Evolutionary conservation across 2,329 filamentous ascomycete genomes (phyloP), one percentile per base, ranked within the genome.

Genomic region (Fusarium coicis): DNA sequence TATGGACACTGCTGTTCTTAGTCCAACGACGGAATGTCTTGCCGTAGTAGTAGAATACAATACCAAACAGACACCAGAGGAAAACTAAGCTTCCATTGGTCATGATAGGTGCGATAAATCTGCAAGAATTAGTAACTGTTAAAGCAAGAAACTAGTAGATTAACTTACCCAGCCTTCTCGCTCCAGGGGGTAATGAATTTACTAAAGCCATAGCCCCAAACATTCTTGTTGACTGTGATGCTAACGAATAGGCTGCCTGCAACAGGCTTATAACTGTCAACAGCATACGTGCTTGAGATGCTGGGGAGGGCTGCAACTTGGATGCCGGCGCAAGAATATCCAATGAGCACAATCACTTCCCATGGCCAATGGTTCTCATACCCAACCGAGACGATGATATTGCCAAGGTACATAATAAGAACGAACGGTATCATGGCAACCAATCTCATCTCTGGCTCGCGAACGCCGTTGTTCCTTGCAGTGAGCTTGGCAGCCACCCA

Each of bases 41-140:
- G 14, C 54, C 54, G 18, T 56, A 56, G 30, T 34, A 56, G n/a
- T 56, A 56, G 54, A 56, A 56, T 9, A 56, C 30, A 26, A 56
- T n/a, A 28, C 54, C 54, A 7, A 56, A 56, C n/a, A 56, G n/a
- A 34, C 54, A 56, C 54, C 54, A 56, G n/a, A 56, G 54, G n/a
- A 56, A n/a, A 12, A 56, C 7, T 5, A 56, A 46, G n/a, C 54
- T 56, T 46, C 21, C 54, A 15, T 56, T 56, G 2, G 54, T 56
- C 54, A 56, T 56, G 7, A 56, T 56, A 18, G 54, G 54, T 7
- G 54, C 14, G 7, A 56, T 47, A 21, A 56, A 56, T 10, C 54
- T 56, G 18, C 2, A 34, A 18, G 19, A 26, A 16, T 56, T 12
- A 56, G 54, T 21, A n/a, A n/a, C 14, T 7, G 12, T 28, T 4